Evolutionary conservation across 1,139 yeast species (phyloP).

Genomic region (Magnusiomyces magnusii): DNA sequence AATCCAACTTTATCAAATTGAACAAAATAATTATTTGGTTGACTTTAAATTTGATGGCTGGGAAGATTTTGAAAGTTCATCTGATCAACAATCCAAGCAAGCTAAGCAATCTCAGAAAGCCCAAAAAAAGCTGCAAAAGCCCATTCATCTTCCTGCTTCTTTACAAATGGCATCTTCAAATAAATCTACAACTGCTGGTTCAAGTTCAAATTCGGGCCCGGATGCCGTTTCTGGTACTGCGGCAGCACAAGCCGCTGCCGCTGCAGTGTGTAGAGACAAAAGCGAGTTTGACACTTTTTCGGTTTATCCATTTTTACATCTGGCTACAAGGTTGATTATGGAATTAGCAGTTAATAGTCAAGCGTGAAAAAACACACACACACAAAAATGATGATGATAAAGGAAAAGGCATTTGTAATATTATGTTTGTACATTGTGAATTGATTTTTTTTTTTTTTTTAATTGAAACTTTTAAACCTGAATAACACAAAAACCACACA

Average conservation of each 20-base stretch:
- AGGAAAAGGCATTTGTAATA: neutral
- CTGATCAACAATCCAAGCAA: neutral
- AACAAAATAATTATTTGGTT: conserved; percentile 90
- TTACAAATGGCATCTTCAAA: conserved; percentile 1
- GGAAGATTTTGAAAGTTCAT: too few relatives aligned
- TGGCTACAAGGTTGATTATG: conserved; percentile 90
- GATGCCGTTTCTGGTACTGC: neutral
- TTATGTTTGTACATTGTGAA: neutral
- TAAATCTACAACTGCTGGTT: conserved; percentile 16
- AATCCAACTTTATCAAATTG: conserved; percentile 90
- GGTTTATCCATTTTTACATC: conserved; percentile 89
- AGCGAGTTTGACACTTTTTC: conserved; percentile 56
- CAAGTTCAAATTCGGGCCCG: neutral
- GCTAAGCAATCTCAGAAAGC: neutral
- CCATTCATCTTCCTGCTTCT: neutral
- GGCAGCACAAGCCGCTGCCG: conserved; percentile 3
- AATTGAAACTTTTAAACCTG: too few relatives aligned
- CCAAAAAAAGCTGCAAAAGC: neutral
- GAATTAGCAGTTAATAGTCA: conserved; percentile 86
- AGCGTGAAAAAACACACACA: conserved; percentile 20
- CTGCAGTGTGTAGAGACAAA: conserved; percentile 16
- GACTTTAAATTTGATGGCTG: conserved; percentile 98
- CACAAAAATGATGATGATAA: neutral
- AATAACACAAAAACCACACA: neutral
- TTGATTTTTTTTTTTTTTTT: too few relatives aligned